Evolutionary conservation across 305 asterid genomes (phyloP), one percentile per base, ranked within the genome.

Genomic region (Andrographis paniculata): DNA sequence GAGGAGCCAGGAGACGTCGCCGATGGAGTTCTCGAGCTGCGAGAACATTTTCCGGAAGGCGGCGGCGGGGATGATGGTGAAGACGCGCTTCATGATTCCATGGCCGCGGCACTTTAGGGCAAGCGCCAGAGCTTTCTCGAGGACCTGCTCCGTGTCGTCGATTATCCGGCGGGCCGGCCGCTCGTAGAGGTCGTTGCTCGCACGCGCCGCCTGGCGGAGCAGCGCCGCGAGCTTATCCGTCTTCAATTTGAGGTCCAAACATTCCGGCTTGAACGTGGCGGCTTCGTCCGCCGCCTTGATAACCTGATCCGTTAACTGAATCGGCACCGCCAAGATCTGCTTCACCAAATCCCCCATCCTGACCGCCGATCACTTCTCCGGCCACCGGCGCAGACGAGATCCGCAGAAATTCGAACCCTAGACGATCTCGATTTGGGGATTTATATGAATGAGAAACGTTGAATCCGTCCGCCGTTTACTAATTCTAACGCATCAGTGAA

Each of bases 1-100:
- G 45, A 88, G 81, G 36, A 84, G 80, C 97, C 97, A 88, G 0
- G 95, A 81, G 6, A 84, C 87, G 58, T 88, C 95, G 1, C 89
- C 93, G 53, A 73, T 62, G n/a, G 93, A 79, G 65, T 81, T 84
- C 24, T 79, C 95, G 0, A 88, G 67, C 18, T 67, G 82, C 4
- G 77, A 50, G 5, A 66, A 55, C 81, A 77, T 77, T 51, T 88
- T 84, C 21, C 89, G 70, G 59, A 84, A 79, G 3, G 85, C 83
- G 1, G 93, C 84, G 45, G 86, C 42, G 10, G 87, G 87, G 28
- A 66, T 88, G 63, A 84, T 66, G 52, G 84, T 77, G 72, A 88
- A 84, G 13, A 88, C 82, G 40, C 95, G 71, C 64, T 77, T 77
- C n/a, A 88, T 56, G 23, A 87, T 58, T 15, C 97, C 92, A 52